Conservation (phyloP, 2,329 filamentous ascomycete genomes). For the Malbranchea zuffiana region DNA sequence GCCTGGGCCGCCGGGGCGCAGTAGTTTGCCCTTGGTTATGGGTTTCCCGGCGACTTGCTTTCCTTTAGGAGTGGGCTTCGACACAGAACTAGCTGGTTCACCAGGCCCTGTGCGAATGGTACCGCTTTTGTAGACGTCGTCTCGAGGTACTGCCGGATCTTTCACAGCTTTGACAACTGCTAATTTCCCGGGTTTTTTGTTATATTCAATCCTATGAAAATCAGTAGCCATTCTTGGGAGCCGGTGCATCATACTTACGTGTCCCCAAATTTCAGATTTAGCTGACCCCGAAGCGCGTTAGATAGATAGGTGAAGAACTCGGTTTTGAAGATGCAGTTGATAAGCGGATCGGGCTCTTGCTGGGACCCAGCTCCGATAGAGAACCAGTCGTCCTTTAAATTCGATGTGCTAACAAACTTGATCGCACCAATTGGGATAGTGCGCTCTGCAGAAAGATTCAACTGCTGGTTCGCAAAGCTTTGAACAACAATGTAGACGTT, state of each 20-base stretch:
- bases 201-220: conserved; percentile 63
- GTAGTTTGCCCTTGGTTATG: conserved; percentile 85
- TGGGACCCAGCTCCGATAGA: conserved; percentile 79
- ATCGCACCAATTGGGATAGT: conserved; percentile 76
- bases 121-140: conserved; percentile 88
- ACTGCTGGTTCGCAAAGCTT: conserved; percentile 66
- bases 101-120: conserved; percentile 77
- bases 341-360: conserved; percentile 82
- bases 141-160: conserved; percentile 60
- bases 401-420: conserved; percentile 75
- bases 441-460: conserved; percentile 70
- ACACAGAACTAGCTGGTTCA: conserved; percentile 71
- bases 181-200: conserved; percentile 93
- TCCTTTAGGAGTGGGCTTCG: conserved; percentile 72
- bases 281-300: conserved; percentile 63
- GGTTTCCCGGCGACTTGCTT: conserved; percentile 80
- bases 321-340: conserved; percentile 92
- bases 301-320: conserved; percentile 92
- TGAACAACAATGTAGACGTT: conserved; percentile 87
- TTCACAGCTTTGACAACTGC: conserved; percentile 81
- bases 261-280: conserved; percentile 73
- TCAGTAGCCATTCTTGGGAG: conserved; percentile 7
- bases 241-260: conserved; percentile 33
- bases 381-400: conserved; percentile 90
- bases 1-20: conserved; percentile 78